Evolutionary conservation across 768 basidiomycete genomes (phyloP).

Genomic region (Kwoniella dejecticola): DNA sequence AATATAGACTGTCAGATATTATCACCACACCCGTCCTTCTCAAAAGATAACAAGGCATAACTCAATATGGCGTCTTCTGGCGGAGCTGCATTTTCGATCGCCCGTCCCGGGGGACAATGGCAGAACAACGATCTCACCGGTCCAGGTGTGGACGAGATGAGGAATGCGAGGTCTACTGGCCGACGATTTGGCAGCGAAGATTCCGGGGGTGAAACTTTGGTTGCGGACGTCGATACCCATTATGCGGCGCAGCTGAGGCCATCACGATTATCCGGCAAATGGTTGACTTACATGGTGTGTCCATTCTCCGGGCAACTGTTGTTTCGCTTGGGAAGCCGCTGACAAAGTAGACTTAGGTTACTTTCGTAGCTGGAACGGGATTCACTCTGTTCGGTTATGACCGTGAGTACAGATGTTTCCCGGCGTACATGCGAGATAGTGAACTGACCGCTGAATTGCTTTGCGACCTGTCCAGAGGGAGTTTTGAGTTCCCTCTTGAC

Average conservation of each 20-base stretch:
- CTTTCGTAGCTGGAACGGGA: constrained; percentile 12
- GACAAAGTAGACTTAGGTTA: too few species aligned
- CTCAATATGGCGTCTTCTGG: too few species aligned
- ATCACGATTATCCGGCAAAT: not conserved
- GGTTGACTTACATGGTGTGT: constrained; percentile 7
- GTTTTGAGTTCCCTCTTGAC: constrained; percentile 71
- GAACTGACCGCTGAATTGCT: not conserved
- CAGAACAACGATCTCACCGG: too few species aligned
- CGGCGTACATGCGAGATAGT: not conserved
- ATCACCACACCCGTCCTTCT: too few species aligned
- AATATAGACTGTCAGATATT: too few species aligned
- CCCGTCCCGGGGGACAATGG: too few species aligned
- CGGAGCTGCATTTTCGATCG: too few species aligned
- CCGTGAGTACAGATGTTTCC: constrained; percentile 58
- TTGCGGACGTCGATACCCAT: constrained; percentile 10
- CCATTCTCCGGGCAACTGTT: not conserved
- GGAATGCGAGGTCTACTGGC: not conserved
- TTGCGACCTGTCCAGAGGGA: constrained; percentile 10
- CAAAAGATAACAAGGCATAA: too few species aligned
- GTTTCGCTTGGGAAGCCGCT: too few species aligned
- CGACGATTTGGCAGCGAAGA: not conserved
- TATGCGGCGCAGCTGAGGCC: constrained; percentile 12
- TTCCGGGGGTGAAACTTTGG: not conserved
- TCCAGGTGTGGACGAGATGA: too few species aligned
- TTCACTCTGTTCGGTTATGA: constrained; percentile 66